These are phyloP conservation scores for Lichtheimia ramosa DNA, from an alignment of 371 early-diverging fungal genomes.

Conservation along the genomic window DNA sequence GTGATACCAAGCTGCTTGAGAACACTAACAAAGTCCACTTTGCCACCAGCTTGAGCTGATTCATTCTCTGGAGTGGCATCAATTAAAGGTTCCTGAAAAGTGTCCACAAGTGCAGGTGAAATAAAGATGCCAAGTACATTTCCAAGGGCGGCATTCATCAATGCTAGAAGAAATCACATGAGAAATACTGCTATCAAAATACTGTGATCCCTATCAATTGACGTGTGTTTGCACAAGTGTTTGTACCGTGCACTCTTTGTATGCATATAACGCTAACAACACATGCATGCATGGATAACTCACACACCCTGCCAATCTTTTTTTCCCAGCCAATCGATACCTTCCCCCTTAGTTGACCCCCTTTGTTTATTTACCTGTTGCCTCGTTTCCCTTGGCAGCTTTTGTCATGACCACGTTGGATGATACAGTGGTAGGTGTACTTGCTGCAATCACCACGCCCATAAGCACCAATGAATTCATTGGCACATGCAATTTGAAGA, in stretches of 20 bases:
- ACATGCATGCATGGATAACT: too few relatives aligned
- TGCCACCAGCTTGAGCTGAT: slow-evolving; percentile 30
- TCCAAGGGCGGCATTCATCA: slow-evolving; percentile 74
- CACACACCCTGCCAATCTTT: too few relatives aligned
- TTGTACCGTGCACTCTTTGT: too few relatives aligned
- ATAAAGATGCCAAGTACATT: slow-evolving; percentile 72
- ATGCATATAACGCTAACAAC: too few relatives aligned
- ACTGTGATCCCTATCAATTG: too few relatives aligned
- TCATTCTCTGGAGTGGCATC: slow-evolving; percentile 47
- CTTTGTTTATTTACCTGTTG: slow-evolving; percentile 37
- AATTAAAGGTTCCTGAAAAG: slow-evolving; percentile 37
- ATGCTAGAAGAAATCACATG: slow-evolving; percentile 22
- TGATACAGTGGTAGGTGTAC: slow-evolving; percentile 77
- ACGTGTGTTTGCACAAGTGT: too few relatives aligned
- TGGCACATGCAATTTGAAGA: slow-evolving; percentile 41
- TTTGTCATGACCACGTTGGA: slow-evolving; percentile 83
- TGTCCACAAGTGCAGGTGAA: slow-evolving; percentile 57
- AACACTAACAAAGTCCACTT: slow-evolving; percentile 55
- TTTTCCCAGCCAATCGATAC: too few relatives aligned
- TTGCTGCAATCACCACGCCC: slow-evolving; percentile 68
- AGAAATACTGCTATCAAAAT: too few relatives aligned
- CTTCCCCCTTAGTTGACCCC: too few relatives aligned
- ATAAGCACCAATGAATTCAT: slow-evolving; percentile 61
- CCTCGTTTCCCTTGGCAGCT: slow-evolving; percentile 71
- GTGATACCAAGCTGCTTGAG: slow-evolving; percentile 63